Evolutionary conservation across 2,329 filamentous ascomycete genomes (phyloP), one percentile per base, ranked within the genome.

Genomic region (Aspergillus pseudonomiae): DNA sequence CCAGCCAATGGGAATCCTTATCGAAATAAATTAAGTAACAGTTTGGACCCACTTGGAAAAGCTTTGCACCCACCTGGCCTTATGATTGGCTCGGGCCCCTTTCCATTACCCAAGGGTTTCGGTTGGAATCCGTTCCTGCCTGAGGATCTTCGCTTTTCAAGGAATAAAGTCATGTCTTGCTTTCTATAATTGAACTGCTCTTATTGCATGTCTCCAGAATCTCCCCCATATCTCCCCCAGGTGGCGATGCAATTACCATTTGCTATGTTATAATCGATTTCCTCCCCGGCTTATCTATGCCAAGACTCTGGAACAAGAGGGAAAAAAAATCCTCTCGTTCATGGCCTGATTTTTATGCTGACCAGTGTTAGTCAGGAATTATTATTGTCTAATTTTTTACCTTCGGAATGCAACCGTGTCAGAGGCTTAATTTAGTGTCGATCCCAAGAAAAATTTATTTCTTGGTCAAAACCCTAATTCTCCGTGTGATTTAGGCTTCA

Each of bases 1-100:
- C 1, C 1, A 3, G 16, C 61, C 61, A 59, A 63, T 63, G 21
- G 56, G 30, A 24, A 43, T 46, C 10, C 2, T 21, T 14, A n/a
- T 32, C 21, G 61, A 56, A 54, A 55, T 7, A 48, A 50, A 63
- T 63, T 59, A 59, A 62, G 61, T 63, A 63, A 63, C 46, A 45
- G 56, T 54, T 55, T 55, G 46, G 19, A 26, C 32, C 48, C 60
- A 30, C 46, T 14, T 11, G 26, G 36, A 26, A 55, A 55, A 39
- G 52, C 52, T 26, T 55, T 39, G 52, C 52, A 26, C 12, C n/a
- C n/a, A 7, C 4, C 4, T 16, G 12, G 1, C 2, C 6, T 4
- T 16, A 1, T 36, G 9, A 54, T 55, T 55, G 52, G 52, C 12
- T 39, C 32, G 30, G 48, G 12, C 0, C 30, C 6, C 4, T 21